These are phyloP conservation scores for Podosphaera fusca DNA, from an alignment of 2,329 filamentous ascomycete genomes.

Conservation along the genomic window DNA sequence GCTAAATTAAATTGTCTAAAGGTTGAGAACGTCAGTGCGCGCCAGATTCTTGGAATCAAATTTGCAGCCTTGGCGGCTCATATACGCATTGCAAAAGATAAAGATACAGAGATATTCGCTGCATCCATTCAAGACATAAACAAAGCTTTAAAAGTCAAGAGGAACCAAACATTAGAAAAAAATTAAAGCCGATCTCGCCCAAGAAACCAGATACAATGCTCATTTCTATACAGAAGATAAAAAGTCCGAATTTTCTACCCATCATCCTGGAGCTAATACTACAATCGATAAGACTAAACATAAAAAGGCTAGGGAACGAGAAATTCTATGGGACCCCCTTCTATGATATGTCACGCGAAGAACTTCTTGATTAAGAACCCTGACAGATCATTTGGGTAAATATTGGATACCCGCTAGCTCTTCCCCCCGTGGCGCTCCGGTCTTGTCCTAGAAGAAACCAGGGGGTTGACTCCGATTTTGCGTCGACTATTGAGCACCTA, in stretches of 20 bases:
- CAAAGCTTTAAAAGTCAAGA: not conserved
- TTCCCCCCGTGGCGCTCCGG: not conserved
- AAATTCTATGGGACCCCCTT: not conserved
- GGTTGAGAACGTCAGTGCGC: not conserved
- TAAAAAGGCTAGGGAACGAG: not conserved
- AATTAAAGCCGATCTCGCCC: not conserved
- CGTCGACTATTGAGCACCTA: not conserved
- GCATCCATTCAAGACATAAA: not conserved
- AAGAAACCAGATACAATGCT: not conserved
- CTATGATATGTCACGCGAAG: not conserved
- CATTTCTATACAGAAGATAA: not conserved
- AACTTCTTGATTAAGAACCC: not conserved
- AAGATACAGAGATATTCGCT: not conserved
- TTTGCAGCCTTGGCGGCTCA: not conserved
- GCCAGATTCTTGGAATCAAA: not conserved
- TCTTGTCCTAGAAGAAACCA: not conserved
- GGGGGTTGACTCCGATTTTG: not conserved
- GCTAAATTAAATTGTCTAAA: not conserved
- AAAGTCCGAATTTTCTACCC: not conserved
- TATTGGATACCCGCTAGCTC: not conserved
- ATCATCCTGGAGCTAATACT: too few relatives aligned
- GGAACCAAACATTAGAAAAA: not conserved
- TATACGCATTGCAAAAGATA: not conserved
- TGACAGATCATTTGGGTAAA: not conserved
- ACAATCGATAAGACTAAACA: not conserved